These are phyloP conservation scores for Fraxinus nigra DNA, from an alignment of 305 asterid species.

Conservation along the genomic window DNA sequence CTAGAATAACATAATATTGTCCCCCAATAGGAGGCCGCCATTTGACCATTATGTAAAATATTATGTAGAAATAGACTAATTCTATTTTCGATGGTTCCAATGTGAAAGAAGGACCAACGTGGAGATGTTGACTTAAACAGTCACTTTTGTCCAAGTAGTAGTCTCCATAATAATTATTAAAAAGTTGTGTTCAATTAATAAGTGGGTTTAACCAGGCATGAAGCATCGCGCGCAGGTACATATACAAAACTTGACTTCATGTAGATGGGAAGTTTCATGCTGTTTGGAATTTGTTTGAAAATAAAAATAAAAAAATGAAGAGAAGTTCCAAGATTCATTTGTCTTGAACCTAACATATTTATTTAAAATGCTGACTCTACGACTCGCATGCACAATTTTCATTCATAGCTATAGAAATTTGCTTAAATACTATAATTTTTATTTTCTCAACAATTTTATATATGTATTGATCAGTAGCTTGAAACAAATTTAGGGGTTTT, in stretches of 20 bases:
- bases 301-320: neutral
- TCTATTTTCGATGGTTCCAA: neutral
- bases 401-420: neutral
- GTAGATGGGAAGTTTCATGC: neutral
- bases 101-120: neutral
- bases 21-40: no score
- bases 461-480: neutral
- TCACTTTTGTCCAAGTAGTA: neutral
- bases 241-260: neutral
- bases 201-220: neutral
- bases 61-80: no score
- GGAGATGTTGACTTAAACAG: neutral
- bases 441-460: neutral
- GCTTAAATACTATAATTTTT: neutral
- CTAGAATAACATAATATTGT: no score
- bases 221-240: neutral
- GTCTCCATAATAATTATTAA: neutral
- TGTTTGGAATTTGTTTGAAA: neutral
- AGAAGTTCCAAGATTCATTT: conserved; percentile 8
- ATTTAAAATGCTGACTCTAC: neutral
- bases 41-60: no score
- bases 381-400: neutral
- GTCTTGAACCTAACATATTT: neutral
- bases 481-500: neutral
- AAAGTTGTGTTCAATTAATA: neutral